Conservation (phyloP, 768 basidiomycete species). For the Auricularia sp. region DNA sequence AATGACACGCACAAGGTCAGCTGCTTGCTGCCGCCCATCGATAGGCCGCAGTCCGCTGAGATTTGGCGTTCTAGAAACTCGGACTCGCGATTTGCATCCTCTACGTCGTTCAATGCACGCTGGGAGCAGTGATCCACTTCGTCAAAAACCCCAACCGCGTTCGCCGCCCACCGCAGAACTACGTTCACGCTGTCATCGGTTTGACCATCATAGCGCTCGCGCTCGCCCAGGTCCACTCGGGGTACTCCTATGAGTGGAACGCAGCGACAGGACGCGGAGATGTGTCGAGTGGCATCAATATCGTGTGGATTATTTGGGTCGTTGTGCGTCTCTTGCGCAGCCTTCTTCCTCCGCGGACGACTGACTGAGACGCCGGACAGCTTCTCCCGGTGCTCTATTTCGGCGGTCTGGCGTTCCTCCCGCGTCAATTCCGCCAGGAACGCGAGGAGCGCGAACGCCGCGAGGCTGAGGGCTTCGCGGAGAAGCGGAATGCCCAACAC, state of each 20-base stretch:
- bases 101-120: conserved; percentile 37
- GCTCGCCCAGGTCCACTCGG: conserved; percentile 24
- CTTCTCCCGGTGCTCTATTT: conserved; percentile 26
- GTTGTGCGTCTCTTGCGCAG: conserved; percentile 26
- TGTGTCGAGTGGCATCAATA: conserved; percentile 24
- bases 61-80: conserved; percentile 24
- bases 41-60: background rate
- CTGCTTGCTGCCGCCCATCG: background rate
- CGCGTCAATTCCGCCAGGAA: background rate
- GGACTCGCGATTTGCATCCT: conserved; percentile 44
- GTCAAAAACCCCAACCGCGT: conserved; percentile 31
- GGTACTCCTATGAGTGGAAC: conserved; percentile 42
- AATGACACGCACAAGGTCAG: conserved; percentile 40
- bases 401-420: conserved; percentile 24
- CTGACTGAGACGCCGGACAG: conserved; percentile 1
- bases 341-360: conserved; percentile 1
- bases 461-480: background rate
- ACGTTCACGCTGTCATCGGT: conserved; percentile 38
- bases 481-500: background rate
- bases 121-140: conserved; percentile 47
- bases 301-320: conserved; percentile 40
- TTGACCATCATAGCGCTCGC: conserved; percentile 45
- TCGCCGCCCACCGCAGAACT: conserved; percentile 36
- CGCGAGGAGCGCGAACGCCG: background rate
- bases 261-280: conserved; percentile 32